Base-by-base conservation (phyloP, 495 filamentous ascomycete genomes). In the Physcia stellaris region DNA sequence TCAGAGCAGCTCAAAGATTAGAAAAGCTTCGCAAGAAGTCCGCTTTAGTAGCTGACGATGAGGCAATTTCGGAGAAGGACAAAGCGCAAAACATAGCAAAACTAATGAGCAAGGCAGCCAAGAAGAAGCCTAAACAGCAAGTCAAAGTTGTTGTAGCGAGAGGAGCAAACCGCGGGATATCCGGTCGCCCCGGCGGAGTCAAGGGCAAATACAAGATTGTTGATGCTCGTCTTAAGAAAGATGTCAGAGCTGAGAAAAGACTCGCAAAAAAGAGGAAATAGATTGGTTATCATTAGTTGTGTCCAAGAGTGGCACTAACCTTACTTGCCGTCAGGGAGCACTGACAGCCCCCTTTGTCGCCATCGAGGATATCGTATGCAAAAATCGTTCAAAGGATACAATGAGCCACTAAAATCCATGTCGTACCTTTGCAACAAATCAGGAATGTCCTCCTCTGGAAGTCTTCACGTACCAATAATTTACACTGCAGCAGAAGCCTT, bases 181-280 rank as follows among this genome's bases (percentile, higher is more conserved):
- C 69, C 45, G 76, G 77, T n/a, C 65, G 80, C 52, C 83, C 83
- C 13, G 70, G 66, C 39, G 86, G 86, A 38, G 88, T 95, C 35
- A 98, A 96, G 72, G 90, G 90, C 26, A 80, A 81, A 53, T 98
- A 98, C 61, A 96, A 96, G 79, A 94, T 99, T 68, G 90, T 99
- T 43, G 90, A 99, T 66, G 64, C 81, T 13, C 72, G 90, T 46
- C 75, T 99, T 75, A 96, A 94, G 77, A 99, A 99, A 79, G 90
- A 99, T 68, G 73, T 88, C 37, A 72, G 90, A 53, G 92, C 80
- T 11, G 68, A 83, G 61, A 99, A 95, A 72, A 76, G 90, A 53
- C 49, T 74, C 41, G 74, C 73, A 31, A 83, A 82, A 66, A 79
- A 73, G 55, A 73, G 69, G 57, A 61, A 55, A 41, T 56, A 31